Evolutionary conservation across 352 stramenopile species (phyloP).

Genomic region (Thraustotheca clavata): DNA sequence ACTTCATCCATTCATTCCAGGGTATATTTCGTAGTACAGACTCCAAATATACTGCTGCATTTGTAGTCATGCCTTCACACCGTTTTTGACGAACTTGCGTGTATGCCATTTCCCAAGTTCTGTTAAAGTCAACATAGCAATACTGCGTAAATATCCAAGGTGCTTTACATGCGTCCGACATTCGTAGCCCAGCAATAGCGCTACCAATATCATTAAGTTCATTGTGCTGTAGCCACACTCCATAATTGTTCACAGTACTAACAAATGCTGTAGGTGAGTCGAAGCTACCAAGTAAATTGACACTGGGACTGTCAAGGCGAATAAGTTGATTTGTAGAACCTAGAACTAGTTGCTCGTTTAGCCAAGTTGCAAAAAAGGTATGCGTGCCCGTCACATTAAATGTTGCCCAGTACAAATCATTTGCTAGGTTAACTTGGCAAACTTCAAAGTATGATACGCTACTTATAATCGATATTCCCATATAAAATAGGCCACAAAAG

Average conservation of each 20-base stretch:
- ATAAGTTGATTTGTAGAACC: not conserved
- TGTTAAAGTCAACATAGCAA: slow-evolving; percentile 7
- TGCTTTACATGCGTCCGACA: not conserved
- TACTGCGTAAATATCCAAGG: slow-evolving; percentile 19
- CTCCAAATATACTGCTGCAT: slow-evolving; percentile 11
- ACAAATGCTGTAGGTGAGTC: not conserved
- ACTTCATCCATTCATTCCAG: not conserved
- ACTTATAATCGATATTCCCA: not conserved
- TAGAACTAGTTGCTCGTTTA: slow-evolving; percentile 9
- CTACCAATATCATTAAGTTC: not conserved
- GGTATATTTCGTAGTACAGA: slow-evolving; percentile 5
- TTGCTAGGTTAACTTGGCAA: not conserved
- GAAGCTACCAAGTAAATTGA: not conserved
- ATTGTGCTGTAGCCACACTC: not conserved
- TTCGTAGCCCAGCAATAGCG: not conserved
- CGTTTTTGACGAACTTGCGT: not conserved
- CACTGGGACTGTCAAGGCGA: not conserved
- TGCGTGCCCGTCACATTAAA: slow-evolving; percentile 7
- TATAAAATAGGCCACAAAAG: not conserved
- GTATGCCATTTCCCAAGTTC: not conserved
- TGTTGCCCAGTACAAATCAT: slow-evolving; percentile 3
- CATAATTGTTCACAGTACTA: not conserved
- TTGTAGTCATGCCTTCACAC: not conserved
- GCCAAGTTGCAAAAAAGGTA: slow-evolving; percentile 1
- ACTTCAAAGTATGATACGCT: slow-evolving; percentile 13